Base-by-base conservation (phyloP, 192 early-diverging fungal genomes). In the Coemansia sp. region DNA sequence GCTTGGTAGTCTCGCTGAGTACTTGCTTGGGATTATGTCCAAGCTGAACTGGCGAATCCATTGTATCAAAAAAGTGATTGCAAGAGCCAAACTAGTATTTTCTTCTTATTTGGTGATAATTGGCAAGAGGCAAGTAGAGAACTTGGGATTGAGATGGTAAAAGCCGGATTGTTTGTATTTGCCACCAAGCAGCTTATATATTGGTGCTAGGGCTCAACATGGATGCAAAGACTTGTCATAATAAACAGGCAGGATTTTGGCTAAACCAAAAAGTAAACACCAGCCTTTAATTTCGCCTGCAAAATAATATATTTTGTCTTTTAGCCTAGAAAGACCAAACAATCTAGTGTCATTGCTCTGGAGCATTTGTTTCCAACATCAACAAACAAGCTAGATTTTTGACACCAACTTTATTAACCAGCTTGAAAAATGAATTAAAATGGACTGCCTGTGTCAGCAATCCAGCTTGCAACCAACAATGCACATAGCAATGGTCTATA, bases 1-100 rank as follows among this genome's bases (percentile, higher is more conserved):
- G 62, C 59, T 77, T 77, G 50, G 69, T 62, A 12, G 29, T 52
- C 37, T 68, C 41, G 1, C 0, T 43, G 41, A 43, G 41, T 14
- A 43, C 41, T 4, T 43, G 41, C 41, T 43, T 43, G 41, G 41
- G 41, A 43, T 43, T 43, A 1, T 43, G 41, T 43, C 41, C 41
- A 1, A n/a, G 12, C 16, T 43, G 41, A n/a, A 43, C 16, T 43
- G 41, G 41, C 10, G 14, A 11, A n/a, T 43, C 41, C 41, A 43
- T 43, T 0, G 16, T 43, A 43, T 16, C 10, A 43, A 43, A 16
- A 43, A n/a, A 16, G 10, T 43, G 41, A 43, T 43, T 16, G 4
- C 16, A 43, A 43, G 16, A 43, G 41, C 16, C 16, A 16, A 43
- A 43, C 16, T 11, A 11, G 10, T 43, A 43, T 16, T 43, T 43